phyloP scores from a whole-genome alignment of 495 filamentous ascomycete species.

The Daldinia grandis region DNA sequence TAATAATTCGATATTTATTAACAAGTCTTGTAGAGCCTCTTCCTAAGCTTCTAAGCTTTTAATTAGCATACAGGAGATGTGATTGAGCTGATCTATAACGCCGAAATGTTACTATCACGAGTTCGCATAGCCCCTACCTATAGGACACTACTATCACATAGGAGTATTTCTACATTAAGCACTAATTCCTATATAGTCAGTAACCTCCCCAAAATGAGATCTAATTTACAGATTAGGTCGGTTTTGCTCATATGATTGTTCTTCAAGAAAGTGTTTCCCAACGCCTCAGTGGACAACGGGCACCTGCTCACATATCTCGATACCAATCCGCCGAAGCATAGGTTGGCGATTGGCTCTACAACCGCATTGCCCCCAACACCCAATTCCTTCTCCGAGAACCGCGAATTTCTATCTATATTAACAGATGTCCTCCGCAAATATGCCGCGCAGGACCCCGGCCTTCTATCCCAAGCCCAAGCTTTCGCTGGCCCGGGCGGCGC shows the following conservation, averaged over 20 bases:
- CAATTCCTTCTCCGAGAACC: slow-evolving; percentile 78
- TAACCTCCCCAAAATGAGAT: slow-evolving; percentile 10
- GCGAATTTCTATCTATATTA: slow-evolving; percentile 75
- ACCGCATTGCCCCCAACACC: slow-evolving; percentile 78
- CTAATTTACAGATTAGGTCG: not conserved
- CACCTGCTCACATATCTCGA: slow-evolving; percentile 78
- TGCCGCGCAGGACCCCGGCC: slow-evolving; percentile 74
- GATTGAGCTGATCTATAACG: not conserved
- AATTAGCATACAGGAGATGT: not conserved
- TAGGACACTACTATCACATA: slow-evolving; percentile 33
- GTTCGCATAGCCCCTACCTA: slow-evolving; percentile 27
- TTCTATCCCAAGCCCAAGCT: slow-evolving; percentile 77
- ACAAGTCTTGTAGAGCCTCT: not conserved
- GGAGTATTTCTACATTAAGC: slow-evolving; percentile 48
- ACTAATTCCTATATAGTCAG: slow-evolving; percentile 59
- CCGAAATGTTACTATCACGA: slow-evolving; percentile 41
- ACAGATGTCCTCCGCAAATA: slow-evolving; percentile 75
- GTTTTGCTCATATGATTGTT: slow-evolving; percentile 36
- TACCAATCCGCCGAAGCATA: slow-evolving; percentile 71
- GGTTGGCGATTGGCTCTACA: slow-evolving; percentile 79
- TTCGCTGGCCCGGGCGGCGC: slow-evolving; percentile 82
- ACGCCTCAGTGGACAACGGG: slow-evolving; percentile 51
- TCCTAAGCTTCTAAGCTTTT: not conserved
- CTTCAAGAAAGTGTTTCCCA: slow-evolving; percentile 74
- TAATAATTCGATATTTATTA: not conserved